Conservation (phyloP, 495 filamentous ascomycete genomes). For the Geopyxis carbonaria region DNA sequence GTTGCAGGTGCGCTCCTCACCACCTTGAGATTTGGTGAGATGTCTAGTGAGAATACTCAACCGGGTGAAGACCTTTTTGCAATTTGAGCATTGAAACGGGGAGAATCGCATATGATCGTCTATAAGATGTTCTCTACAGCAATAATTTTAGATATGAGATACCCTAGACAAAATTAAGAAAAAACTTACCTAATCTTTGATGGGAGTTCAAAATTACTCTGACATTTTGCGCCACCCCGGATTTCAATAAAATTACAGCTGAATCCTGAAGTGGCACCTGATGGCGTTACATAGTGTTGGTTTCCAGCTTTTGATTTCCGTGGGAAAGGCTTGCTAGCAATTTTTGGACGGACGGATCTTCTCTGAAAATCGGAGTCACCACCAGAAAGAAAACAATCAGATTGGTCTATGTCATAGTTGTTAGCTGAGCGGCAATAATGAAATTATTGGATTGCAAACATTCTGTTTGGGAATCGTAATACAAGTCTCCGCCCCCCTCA, state of each 20-base stretch:
- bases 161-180: background rate
- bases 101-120: constrained; percentile 19
- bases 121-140: constrained; percentile 16
- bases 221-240: too few species aligned
- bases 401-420: too few species aligned
- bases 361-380: too few species aligned
- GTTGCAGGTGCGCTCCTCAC: constrained; percentile 10
- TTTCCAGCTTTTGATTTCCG: constrained; percentile 23
- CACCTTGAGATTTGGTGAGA: constrained; percentile 6
- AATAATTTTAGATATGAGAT: background rate
- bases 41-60: constrained; percentile 20
- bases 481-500: too few species aligned
- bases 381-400: too few species aligned
- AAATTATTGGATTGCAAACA: too few species aligned
- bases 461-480: too few species aligned
- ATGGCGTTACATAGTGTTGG: constrained; percentile 19
- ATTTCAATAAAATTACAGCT: constrained; percentile 11
- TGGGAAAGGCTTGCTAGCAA: constrained; percentile 14
- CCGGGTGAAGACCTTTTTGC: constrained; percentile 20
- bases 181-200: constrained; percentile 18
- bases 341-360: too few species aligned
- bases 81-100: constrained; percentile 20
- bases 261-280: constrained; percentile 16
- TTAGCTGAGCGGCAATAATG: too few species aligned
- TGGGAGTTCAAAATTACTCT: constrained; percentile 21